Evolutionary conservation across 2,329 filamentous ascomycete species (phyloP), one percentile per base, ranked within the genome.

Genomic region (Verticillium albo-atrum): DNA sequence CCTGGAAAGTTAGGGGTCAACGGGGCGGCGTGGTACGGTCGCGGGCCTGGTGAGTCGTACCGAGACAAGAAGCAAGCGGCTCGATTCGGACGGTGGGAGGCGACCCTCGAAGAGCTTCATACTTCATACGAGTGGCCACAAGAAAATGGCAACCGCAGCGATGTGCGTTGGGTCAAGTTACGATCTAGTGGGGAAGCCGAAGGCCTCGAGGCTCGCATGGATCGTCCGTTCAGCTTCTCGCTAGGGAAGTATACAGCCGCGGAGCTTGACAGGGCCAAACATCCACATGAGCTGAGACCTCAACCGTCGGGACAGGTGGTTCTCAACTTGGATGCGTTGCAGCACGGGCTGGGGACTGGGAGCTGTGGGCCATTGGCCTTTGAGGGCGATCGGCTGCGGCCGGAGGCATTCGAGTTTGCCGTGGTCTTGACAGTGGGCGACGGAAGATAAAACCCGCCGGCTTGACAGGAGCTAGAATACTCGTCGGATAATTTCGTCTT

Each of bases 81-180:
- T 54, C 69, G 67, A 1, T 65, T 81, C 1, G 80, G 76, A 1
- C 71, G 73, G 59, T 77, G 68, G 30, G 65, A 65, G 3, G 64
- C 68, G 1, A 64, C 57, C 14, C 67, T 80, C 3, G 73, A 75
- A 9, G 72, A 75, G 2, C 71, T 84, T 14, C 78, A 74, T 69
- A 72, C 75, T 2, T 68, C 72, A 10, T 83, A 82, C 59, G 82
- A 84, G 27, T 79, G 78, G 35, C 82, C 82, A 0, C 82, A 85
- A 64, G 82, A 84, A 61, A 78, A 76, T 59, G 78, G 79, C 1
- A 84, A 84, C 64, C 74, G 79, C 4, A 78, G 75, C 3, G 80
- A 82, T 53, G 75, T 74, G 1, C 72, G 77, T 6, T 83, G 79
- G 77, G 64, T 82, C 15, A 68, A 70, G 7, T 17, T 66, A 3